Evolutionary conservation across 2,329 filamentous ascomycete species (phyloP), one percentile per base, ranked within the genome.

Genomic region (Chrysoporthe austroafricana): DNA sequence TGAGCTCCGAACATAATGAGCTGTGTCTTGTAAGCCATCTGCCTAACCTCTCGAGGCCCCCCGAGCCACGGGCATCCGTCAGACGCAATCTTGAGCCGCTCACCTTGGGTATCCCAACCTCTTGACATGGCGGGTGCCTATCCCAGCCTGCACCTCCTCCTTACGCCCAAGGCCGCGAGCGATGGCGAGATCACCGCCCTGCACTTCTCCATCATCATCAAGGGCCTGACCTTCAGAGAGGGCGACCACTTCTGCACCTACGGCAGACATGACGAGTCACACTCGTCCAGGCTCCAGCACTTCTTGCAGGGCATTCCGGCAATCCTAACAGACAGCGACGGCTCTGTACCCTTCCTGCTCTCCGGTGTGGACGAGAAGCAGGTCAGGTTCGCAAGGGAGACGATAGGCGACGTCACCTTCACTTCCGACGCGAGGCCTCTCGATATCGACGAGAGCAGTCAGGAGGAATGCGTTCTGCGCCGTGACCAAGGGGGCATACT

Each of bases 401-500:
- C 58, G 2, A 3, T 36, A 21, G 63, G 58, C 1, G 50, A 44
- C 16, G 7, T 68, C 7, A 16, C 56, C 5, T 46, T 46, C 34
- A 3, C 16, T 21, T 58, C 50, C 32, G 26, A 66, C 3, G 43
- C 60, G 36, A 43, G 42, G 14, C 36, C 42, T 11, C 16, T 11
- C 21, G 36, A 62, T 13, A 8, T 2, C 1, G 44, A 26, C 13
- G 26, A 52, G 36, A 36, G 18, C 3, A 42, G 50, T 34, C 32
- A 5, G 43, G 62, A 44, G 39, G 14, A 36, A 8, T 13, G 5
- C 9, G 34, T n/a, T 52, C 48, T 68, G 4, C 66, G 54, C 52
- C 42, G 62, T 26, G 66, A 68, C 8, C 21, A 63, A 11, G 57
- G 57, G 1, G 65, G 65, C 9, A 3, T 67, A 1, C 11, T 65